These are phyloP conservation scores for Pisolithus thermaeus DNA, from an alignment of 1,284 basidiomycete species.

Conservation along the genomic window DNA sequence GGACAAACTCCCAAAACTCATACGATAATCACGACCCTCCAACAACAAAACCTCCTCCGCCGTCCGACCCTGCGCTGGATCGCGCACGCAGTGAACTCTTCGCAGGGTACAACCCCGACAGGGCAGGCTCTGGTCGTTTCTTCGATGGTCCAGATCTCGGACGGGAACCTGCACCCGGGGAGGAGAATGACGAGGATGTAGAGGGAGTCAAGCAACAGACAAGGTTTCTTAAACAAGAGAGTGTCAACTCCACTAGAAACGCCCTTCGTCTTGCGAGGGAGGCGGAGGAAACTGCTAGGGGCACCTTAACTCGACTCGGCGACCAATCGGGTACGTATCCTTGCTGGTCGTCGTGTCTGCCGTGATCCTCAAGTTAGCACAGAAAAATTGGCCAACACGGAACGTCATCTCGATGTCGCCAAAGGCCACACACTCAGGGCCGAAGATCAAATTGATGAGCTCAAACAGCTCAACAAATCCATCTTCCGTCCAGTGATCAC, in stretches of 20 bases:
- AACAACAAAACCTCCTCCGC: slow-evolving; percentile 43
- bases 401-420: slow-evolving; percentile 91
- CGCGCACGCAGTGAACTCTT: slow-evolving; percentile 73
- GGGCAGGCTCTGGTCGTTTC: slow-evolving; percentile 55
- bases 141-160: slow-evolving; percentile 51
- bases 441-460: slow-evolving; percentile 90
- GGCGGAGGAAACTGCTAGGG: slow-evolving; percentile 92
- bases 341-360: not conserved
- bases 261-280: slow-evolving; percentile 90
- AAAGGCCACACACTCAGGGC: slow-evolving; percentile 88
- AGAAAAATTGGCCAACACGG: slow-evolving; percentile 93
- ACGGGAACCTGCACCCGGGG: slow-evolving; percentile 48
- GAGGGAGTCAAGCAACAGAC: slow-evolving; percentile 97
- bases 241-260: slow-evolving; percentile 86
- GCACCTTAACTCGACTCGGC: slow-evolving; percentile 83
- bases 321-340: slow-evolving; percentile 82
- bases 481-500: slow-evolving; percentile 92
- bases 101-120: slow-evolving; percentile 61
- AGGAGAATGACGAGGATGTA: slow-evolving; percentile 92
- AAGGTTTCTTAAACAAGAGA: slow-evolving; percentile 89
- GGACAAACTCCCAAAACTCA: slow-evolving; percentile 19
- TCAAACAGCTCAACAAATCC: slow-evolving; percentile 89
- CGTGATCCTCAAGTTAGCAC: not conserved
- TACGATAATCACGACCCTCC: slow-evolving; percentile 18
- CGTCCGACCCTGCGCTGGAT: slow-evolving; percentile 50